These are phyloP conservation scores for Melampsora americana DNA, from an alignment of 1,284 basidiomycete species.

Conservation along the genomic window DNA sequence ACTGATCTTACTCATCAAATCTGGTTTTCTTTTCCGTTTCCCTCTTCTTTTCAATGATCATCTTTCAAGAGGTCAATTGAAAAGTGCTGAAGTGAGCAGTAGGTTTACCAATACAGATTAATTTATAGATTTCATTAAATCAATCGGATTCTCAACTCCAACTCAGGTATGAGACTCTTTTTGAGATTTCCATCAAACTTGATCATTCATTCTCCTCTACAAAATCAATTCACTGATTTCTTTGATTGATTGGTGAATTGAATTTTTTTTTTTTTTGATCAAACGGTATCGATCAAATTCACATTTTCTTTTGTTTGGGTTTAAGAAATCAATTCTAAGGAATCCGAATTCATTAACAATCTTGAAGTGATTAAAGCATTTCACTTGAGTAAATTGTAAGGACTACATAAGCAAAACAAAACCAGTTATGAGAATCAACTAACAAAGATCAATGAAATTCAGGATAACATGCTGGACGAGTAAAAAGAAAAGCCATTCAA, in stretches of 20 bases:
- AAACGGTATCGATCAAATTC: constrained; percentile 80
- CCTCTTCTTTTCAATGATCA: constrained; percentile 12
- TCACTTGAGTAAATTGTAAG: too few species aligned
- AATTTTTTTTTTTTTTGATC: constrained; percentile 32
- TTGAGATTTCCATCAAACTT: too few species aligned
- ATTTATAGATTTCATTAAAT: constrained; percentile 70
- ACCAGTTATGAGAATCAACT: too few species aligned
- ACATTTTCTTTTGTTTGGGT: constrained; percentile 85
- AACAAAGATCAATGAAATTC: too few species aligned
- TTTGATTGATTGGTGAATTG: too few species aligned
- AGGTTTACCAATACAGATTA: constrained; percentile 70
- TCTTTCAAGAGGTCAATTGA: constrained; percentile 64
- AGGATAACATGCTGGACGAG: too few species aligned
- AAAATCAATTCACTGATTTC: too few species aligned
- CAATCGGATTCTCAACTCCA: constrained; percentile 74
- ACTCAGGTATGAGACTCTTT: constrained; percentile 63
- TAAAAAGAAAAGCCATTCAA: too few species aligned
- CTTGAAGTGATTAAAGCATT: too few species aligned
- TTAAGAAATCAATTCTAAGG: constrained; percentile 63
- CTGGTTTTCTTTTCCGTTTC: background rate
- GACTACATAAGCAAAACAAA: too few species aligned
- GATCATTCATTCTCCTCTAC: too few species aligned
- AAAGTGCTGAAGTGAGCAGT: constrained; percentile 93
- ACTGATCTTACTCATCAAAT: background rate
- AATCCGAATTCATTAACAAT: constrained; percentile 51